These are phyloP conservation scores for Rhizomucor pusillus DNA, from an alignment of 371 early-diverging fungal genomes.

Conservation along the genomic window DNA sequence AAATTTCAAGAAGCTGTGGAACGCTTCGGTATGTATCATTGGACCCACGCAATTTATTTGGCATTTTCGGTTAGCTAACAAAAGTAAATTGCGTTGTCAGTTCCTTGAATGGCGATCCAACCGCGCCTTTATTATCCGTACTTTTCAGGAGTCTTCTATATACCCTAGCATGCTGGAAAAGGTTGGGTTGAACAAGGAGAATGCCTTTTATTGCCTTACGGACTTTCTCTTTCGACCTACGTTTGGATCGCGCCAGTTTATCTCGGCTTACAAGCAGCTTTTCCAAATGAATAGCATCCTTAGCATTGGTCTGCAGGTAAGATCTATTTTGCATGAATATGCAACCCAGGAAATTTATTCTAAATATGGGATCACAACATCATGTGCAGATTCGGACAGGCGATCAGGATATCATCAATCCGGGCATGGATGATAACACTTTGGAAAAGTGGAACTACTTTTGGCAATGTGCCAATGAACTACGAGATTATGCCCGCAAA, in stretches of 20 bases:
- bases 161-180: slow-evolving; percentile 20
- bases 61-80: not conserved
- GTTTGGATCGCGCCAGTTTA: slow-evolving; percentile 27
- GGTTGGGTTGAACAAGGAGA: slow-evolving; percentile 28
- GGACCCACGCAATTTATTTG: not conserved
- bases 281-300: slow-evolving; percentile 33
- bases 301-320: slow-evolving; percentile 34
- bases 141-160: slow-evolving; percentile 22
- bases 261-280: slow-evolving; percentile 25
- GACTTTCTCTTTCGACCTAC: slow-evolving; percentile 35
- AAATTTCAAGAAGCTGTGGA: slow-evolving; percentile 32
- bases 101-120: slow-evolving; percentile 30
- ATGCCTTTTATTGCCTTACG: slow-evolving; percentile 31
- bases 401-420: slow-evolving; percentile 30
- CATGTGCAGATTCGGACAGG: slow-evolving; percentile 22
- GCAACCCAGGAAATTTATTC: too few species aligned
- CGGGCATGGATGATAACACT: slow-evolving; percentile 20
- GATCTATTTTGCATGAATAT: not conserved
- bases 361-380: too few species aligned
- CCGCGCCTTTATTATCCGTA: slow-evolving; percentile 32
- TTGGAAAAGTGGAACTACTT: slow-evolving; percentile 28
- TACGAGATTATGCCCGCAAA: slow-evolving; percentile 20
- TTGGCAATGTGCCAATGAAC: slow-evolving; percentile 34
- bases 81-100: slow-evolving; percentile 4
- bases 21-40: slow-evolving; percentile 16